Percentiles rank a stretch among this genome's conserved stretches.
phyloP scores from a whole-genome alignment of 1,284 basidiomycete species.

The Sanghuangporus baumii region DNA sequence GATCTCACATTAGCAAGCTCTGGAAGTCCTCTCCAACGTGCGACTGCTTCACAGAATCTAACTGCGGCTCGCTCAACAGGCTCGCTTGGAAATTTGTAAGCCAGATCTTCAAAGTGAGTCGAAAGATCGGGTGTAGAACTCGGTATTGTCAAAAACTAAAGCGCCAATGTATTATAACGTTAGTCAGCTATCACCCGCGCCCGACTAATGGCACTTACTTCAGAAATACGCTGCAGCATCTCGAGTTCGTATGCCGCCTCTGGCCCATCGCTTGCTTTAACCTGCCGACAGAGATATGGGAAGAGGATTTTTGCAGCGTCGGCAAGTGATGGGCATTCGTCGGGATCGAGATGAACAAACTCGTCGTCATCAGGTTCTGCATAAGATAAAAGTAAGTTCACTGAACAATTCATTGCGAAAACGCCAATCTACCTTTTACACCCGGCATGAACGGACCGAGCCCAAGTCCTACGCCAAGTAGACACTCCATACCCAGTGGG shows the following conservation, averaged over 20 bases:
- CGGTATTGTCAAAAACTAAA: slow-evolving; percentile 70
- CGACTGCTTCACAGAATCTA: slow-evolving; percentile 72
- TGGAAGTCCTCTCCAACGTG: slow-evolving; percentile 74
- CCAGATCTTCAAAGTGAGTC: slow-evolving; percentile 74
- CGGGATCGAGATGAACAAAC: slow-evolving; percentile 64
- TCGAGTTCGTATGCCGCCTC: slow-evolving; percentile 61
- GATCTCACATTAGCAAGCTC: slow-evolving; percentile 67
- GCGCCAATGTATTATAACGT: slow-evolving; percentile 12
- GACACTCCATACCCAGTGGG: slow-evolving; percentile 58
- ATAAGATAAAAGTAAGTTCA: not conserved
- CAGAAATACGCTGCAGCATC: slow-evolving; percentile 61
- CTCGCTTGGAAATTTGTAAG: slow-evolving; percentile 73
- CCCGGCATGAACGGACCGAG: slow-evolving; percentile 24
- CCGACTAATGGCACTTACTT: slow-evolving; percentile 41
- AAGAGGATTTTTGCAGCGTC: slow-evolving; percentile 68
- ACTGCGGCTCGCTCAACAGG: slow-evolving; percentile 73
- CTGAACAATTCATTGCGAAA: not conserved
- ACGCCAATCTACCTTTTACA: slow-evolving; percentile 7
- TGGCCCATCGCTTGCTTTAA: slow-evolving; percentile 30
- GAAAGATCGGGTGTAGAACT: slow-evolving; percentile 62
- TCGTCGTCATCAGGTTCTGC: slow-evolving; percentile 30
- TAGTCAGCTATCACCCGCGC: slow-evolving; percentile 1
- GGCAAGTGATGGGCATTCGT: slow-evolving; percentile 61
- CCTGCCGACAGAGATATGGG: slow-evolving; percentile 39
- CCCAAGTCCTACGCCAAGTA: slow-evolving; percentile 69